Base-by-base conservation (phyloP, 257 asterid genomes). In the Capsicum chinense region DNA sequence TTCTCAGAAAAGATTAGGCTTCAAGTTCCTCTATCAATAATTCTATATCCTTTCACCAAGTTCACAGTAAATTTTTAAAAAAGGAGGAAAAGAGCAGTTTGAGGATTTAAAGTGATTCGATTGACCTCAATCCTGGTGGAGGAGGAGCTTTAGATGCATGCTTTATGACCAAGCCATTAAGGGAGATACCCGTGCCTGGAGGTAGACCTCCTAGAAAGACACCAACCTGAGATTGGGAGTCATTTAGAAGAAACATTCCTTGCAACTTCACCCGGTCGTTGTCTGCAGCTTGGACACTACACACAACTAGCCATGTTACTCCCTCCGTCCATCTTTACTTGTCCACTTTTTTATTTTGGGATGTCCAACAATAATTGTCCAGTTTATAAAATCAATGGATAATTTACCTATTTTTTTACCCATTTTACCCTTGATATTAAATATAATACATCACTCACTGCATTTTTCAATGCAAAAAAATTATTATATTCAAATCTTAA, bases 141-240 rank as follows among this genome's bases (percentile, higher is more conserved):
- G 95, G 95, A 52, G 95, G 93, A 37, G 90, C 85, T 92, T 90
- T 91, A 35, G 93, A 87, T 56, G 99, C 98, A 82, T 88, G 98
- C 88, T 89, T 91, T 78, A 93, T 87, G 57, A 88, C 87, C 11
- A 95, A 84, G 85, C 85, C 89, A 79, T 94, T 84, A 17, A 95
- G 92, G 83, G 93, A 97, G 87, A 95, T 92, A 83, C 94, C 99
- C 5, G 89, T 91, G 83, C 97, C 97, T 1, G 95, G 89, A 64
- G 95, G 89, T n/a, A 97, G 97, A 78, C 99, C 99, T 89, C 92
- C 99, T 15, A 93, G 84, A 86, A 81, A 93, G 58, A 95, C 83
- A 62, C 91, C 90, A 4, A 85, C 92, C 83, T 74, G 87, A 59
- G 94, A 89, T 4, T 94, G 96, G 48, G 88, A 85, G 83, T 91